Conservation (phyloP, 768 basidiomycete genomes). For the Multifurca ochricompacta region DNA sequence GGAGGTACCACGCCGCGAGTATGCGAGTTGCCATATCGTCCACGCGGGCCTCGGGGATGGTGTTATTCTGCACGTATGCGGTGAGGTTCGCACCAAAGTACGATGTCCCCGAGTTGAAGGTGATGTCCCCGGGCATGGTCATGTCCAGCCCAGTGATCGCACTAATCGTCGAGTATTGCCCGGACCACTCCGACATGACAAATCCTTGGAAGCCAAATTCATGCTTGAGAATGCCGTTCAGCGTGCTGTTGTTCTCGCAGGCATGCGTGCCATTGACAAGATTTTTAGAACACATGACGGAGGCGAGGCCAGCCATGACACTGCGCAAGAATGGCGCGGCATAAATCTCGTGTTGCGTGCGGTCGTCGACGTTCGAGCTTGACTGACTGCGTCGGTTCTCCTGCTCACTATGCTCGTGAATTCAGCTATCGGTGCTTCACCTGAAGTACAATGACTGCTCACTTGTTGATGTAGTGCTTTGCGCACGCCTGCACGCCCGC, state of each 20-base stretch:
- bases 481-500: conserved; percentile 81
- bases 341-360: conserved; percentile 72
- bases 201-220: conserved; percentile 75
- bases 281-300: conserved; percentile 75
- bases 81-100: conserved; percentile 69
- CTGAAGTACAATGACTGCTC: conserved; percentile 20
- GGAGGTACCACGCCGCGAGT: conserved; percentile 60
- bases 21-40: conserved; percentile 83
- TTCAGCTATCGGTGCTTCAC: background rate
- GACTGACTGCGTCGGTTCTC: conserved; percentile 49
- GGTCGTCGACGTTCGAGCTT: conserved; percentile 69
- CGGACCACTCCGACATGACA: conserved; percentile 71
- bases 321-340: conserved; percentile 61
- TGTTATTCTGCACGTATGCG: conserved; percentile 59
- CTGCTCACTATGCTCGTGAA: conserved; percentile 47
- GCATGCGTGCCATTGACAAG: conserved; percentile 64
- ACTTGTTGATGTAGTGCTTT: conserved; percentile 79
- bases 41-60: conserved; percentile 54
- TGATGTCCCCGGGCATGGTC: conserved; percentile 52
- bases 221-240: conserved; percentile 69
- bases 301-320: conserved; percentile 66
- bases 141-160: conserved; percentile 60
- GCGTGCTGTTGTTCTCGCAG: conserved; percentile 61
- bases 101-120: conserved; percentile 36
- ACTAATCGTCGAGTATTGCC: conserved; percentile 53